These are phyloP conservation scores for Tulasnella sp. DNA, from an alignment of 768 basidiomycete species.

Conservation along the genomic window DNA sequence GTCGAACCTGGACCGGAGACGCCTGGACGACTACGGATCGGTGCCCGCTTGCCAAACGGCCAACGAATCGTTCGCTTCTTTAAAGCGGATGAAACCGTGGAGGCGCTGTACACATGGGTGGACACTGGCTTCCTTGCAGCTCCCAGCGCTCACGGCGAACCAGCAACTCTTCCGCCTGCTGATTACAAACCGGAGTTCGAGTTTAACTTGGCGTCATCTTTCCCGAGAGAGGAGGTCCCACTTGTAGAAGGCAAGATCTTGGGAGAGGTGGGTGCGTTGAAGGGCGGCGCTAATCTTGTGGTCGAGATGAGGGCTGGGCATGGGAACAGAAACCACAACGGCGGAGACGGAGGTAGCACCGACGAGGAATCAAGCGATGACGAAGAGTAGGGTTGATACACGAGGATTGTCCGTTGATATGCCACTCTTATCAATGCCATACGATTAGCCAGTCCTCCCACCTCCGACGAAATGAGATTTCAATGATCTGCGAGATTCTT, in stretches of 20 bases:
- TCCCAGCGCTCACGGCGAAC: slow-evolving; percentile 32
- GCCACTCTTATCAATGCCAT: too few species aligned
- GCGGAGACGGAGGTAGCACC: too few species aligned
- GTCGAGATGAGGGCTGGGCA: slow-evolving; percentile 36
- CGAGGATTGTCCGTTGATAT: too few species aligned
- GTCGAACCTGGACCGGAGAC: slow-evolving; percentile 25
- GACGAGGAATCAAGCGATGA: too few species aligned
- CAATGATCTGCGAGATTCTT: too few species aligned
- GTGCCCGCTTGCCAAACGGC: slow-evolving; percentile 43
- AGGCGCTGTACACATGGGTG: slow-evolving; percentile 60
- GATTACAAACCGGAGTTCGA: slow-evolving; percentile 46
- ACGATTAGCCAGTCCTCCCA: too few species aligned
- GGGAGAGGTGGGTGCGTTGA: slow-evolving; percentile 22
- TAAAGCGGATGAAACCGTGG: slow-evolving; percentile 38
- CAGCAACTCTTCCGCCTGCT: slow-evolving; percentile 29
- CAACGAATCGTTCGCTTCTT: slow-evolving; percentile 50
- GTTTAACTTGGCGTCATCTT: slow-evolving; percentile 58
- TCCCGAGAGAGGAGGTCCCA: slow-evolving; percentile 38
- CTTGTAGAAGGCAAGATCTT: slow-evolving; percentile 30
- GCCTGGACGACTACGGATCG: slow-evolving; percentile 41
- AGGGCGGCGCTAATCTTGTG: slow-evolving; percentile 36
- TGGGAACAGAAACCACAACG: too few species aligned
- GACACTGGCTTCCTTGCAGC: slow-evolving; percentile 46
- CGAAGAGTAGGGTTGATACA: too few species aligned
- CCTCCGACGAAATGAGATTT: too few species aligned